These are phyloP conservation scores for Astragalus membranaceus DNA, from an alignment of 306 rosid genomes.

Conservation along the genomic window DNA sequence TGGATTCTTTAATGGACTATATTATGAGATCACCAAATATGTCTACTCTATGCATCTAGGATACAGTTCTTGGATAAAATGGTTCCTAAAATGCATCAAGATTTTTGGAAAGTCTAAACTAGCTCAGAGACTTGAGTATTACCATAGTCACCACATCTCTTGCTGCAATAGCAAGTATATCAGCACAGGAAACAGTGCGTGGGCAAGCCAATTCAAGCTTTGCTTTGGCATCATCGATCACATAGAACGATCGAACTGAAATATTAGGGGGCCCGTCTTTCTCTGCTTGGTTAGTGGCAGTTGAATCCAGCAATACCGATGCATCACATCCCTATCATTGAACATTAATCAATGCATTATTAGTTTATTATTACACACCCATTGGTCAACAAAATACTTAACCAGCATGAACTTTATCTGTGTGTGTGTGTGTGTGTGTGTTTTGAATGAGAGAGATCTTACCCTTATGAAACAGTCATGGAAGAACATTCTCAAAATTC, in stretches of 20 bases:
- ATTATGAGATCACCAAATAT: not conserved
- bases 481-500: constrained; percentile 74
- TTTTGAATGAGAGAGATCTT: constrained; percentile 4
- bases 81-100: not conserved
- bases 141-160: constrained; percentile 72
- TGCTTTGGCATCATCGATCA: constrained; percentile 53
- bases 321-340: constrained; percentile 68
- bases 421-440: not conserved
- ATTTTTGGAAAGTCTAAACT: not conserved
- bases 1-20: not conserved
- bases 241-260: constrained; percentile 56
- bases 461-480: constrained; percentile 89
- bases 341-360: not conserved
- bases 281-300: constrained; percentile 57
- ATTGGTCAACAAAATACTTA: not conserved
- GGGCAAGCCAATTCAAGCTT: constrained; percentile 69
- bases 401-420: not conserved
- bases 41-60: not conserved
- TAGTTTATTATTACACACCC: not conserved
- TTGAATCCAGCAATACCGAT: constrained; percentile 63
- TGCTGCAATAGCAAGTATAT: constrained; percentile 59
- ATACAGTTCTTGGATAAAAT: not conserved
- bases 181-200: constrained; percentile 62
- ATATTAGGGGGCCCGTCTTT: constrained; percentile 71
- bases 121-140: constrained; percentile 13